A percentile compares a stretch with the other conserved stretches of the same genome.
Conservation (phyloP, 2,329 filamentous ascomycete species). For the Phyllosticta citribraziliensis region DNA sequence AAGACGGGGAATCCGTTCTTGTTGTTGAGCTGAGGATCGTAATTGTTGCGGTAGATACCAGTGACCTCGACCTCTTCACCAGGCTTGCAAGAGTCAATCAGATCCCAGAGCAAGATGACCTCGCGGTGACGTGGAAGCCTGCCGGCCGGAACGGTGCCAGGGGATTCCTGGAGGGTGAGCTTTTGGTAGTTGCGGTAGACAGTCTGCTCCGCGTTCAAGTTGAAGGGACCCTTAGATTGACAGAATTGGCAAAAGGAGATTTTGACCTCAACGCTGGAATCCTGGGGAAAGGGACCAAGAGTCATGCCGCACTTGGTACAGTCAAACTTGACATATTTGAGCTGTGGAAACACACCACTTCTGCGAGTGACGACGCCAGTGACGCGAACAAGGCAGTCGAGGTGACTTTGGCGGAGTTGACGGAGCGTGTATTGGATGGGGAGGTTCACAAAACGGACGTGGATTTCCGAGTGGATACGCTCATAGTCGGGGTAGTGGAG, state of each 20-base stretch:
- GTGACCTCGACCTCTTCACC: conserved; percentile 97
- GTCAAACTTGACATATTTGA: conserved; percentile 98
- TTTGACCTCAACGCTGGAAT: conserved; percentile 92
- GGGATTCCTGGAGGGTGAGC: conserved; percentile 90
- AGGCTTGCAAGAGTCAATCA: conserved; percentile 93
- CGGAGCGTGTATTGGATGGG: conserved; percentile 92
- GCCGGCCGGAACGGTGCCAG: conserved; percentile 90
- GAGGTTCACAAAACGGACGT: conserved; percentile 90
- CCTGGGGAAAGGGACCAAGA: conserved; percentile 92
- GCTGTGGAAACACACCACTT: conserved; percentile 90
- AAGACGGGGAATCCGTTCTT: conserved; percentile 98
- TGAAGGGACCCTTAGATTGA: conserved; percentile 90
- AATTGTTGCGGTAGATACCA: conserved; percentile 96
- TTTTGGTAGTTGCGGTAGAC: conserved; percentile 99
- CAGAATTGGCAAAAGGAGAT: conserved; percentile 95
- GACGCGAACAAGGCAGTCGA: conserved; percentile 91
- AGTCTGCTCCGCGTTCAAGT: conserved; percentile 91
- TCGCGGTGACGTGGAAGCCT: conserved; percentile 88
- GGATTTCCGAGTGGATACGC: conserved; percentile 93
- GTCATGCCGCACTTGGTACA: conserved; percentile 88
- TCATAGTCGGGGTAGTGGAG: conserved; percentile 97
- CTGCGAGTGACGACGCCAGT: conserved; percentile 90
- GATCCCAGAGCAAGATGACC: conserved; percentile 90
- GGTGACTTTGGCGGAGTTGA: conserved; percentile 85
- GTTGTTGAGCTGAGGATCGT: conserved; percentile 94